Evolutionary conservation across 176 grass and related monocot genomes (phyloP), one percentile per base, ranked within the genome.

Genomic region (Eleusine coracana): DNA sequence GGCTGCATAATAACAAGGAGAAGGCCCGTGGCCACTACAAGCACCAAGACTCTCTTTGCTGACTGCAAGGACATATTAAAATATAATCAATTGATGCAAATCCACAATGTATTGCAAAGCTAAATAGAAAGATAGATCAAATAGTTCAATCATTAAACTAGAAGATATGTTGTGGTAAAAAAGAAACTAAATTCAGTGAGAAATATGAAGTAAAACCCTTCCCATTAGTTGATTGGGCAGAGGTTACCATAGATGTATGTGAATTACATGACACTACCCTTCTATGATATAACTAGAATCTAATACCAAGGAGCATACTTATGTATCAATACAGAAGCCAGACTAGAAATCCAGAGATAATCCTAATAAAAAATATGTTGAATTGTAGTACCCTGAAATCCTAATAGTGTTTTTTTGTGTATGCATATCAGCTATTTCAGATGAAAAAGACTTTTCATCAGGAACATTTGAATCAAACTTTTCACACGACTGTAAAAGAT

Each of bases 1-100:
- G 96, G 96, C 69, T 99, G 96, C 91, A 99, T 88, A 61, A 95
- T 68, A 70, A 99, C 78, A 16, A 99, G 96, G 61, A 99, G 85
- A 80, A 99, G 89, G 66, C 96, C 96, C 39, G 85, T 90, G 25
- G 96, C 87, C 68, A 94, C 91, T 66, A 93, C 66, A 31, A 99
- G 87, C 8, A 93, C 80, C 70, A 96, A 85, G 61, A 94, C 72
- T 77, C 91, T 94, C 87, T 99, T 99, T 34, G 91, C 96, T 62
- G 79, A 81, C 96, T 98, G 95, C 82, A 95, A 86, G 66, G 8
- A 88, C 60, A 85, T 36, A 61, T 75, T 51, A 20, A 75, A 68
- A 63, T 70, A 84, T 31, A 60, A 80, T 84, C 76, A 80, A 74
- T 80, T 79, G 38, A 41, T 80, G 62, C 56, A 88, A 20, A 31